phyloP scores from a whole-genome alignment of 495 filamentous ascomycete species.

The Neurospora terricola region DNA sequence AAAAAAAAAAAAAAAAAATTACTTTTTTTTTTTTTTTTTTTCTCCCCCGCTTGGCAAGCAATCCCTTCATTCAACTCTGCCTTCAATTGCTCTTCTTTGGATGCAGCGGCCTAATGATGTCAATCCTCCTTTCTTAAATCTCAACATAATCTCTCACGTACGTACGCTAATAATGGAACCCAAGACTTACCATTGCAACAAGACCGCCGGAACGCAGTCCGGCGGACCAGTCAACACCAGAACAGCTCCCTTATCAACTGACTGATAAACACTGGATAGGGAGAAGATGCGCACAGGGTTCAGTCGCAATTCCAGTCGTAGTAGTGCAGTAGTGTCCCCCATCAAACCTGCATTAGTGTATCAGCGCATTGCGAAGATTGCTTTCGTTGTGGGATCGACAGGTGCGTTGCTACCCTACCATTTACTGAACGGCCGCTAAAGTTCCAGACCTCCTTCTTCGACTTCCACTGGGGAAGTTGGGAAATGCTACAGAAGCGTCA shows the following conservation, averaged over 20 bases:
- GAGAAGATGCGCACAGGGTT: not conserved
- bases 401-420: not conserved
- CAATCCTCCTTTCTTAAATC: not conserved
- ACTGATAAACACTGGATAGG: not conserved
- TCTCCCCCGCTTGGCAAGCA: not conserved
- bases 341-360: not conserved
- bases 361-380: not conserved
- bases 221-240: not conserved
- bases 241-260: not conserved
- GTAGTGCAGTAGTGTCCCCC: not conserved
- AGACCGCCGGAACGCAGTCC: not conserved
- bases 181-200: not conserved
- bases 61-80: not conserved
- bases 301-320: not conserved
- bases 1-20: no score
- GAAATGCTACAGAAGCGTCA: not conserved
- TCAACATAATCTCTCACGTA: not conserved
- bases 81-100: not conserved
- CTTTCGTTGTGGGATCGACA: not conserved
- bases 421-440: not conserved
- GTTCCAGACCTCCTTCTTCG: not conserved
- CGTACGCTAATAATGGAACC: not conserved
- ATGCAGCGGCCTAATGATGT: not conserved
- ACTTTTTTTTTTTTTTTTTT: no score
- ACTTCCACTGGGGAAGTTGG: not conserved